These are phyloP conservation scores for Cryptosporidium ubiquitum DNA, from an alignment of 169 alveolate species.

Conservation along the genomic window DNA sequence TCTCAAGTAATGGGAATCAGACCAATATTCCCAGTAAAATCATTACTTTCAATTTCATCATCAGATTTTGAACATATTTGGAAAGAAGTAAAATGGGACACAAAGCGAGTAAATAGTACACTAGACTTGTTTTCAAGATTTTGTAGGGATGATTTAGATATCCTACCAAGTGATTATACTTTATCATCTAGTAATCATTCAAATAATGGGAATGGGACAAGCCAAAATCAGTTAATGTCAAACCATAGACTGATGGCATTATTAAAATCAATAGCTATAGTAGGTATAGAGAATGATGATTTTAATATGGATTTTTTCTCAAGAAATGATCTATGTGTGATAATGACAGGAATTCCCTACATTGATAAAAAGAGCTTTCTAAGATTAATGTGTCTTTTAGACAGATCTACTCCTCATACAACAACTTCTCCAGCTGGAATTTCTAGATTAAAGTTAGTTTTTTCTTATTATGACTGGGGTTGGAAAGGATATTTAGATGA, in stretches of 20 bases:
- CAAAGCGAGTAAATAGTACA: slow-evolving; percentile 19
- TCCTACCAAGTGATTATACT: not conserved
- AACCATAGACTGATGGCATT: slow-evolving; percentile 35
- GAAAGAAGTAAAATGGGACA: slow-evolving; percentile 72
- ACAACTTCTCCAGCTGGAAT: slow-evolving; percentile 74
- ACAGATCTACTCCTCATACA: slow-evolving; percentile 69
- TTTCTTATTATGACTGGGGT: slow-evolving; percentile 71
- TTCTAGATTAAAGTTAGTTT: slow-evolving; percentile 60
- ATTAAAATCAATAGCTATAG: slow-evolving; percentile 48
- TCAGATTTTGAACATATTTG: slow-evolving; percentile 56
- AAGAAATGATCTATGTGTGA: slow-evolving; percentile 45
- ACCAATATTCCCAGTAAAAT: not conserved
- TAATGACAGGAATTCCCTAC: slow-evolving; percentile 68
- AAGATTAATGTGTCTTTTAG: slow-evolving; percentile 57
- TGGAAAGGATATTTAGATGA: slow-evolving; percentile 70
- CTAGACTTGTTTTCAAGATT: slow-evolving; percentile 34
- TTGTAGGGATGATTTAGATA: slow-evolving; percentile 44
- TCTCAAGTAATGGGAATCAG: slow-evolving; percentile 10
- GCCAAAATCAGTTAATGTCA: slow-evolving; percentile 27
- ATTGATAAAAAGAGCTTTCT: slow-evolving; percentile 62
- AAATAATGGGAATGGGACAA: not conserved
- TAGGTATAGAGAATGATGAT: slow-evolving; percentile 8
- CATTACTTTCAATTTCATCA: slow-evolving; percentile 30
- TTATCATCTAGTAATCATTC: not conserved
- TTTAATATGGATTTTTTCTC: slow-evolving; percentile 6